Base-by-base conservation (phyloP, 352 stramenopile genomes). In the Globisporangium okanoganense region DNA sequence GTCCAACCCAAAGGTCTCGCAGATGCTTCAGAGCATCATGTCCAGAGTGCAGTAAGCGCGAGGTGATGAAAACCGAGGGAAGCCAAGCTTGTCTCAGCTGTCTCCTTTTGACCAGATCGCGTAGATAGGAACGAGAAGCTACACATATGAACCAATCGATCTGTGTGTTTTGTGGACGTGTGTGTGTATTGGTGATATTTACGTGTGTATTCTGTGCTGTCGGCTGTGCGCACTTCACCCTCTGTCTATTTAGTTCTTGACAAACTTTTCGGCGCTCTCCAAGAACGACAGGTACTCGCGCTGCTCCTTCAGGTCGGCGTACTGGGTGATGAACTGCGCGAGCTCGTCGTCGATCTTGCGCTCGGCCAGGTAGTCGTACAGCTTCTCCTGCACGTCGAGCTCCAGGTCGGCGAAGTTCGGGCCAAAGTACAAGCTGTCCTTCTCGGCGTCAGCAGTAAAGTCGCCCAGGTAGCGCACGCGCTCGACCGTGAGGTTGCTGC, bases 291-390 rank as follows among this genome's bases (percentile, higher is more conserved):
- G 62, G 64, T 92, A 94, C 71, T 94, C 81, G 71, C 82, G 80
- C 69, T 94, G 85, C 73, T 94, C 82, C 71, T 94, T 94, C 41
- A 92, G 67, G 66, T 94, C 85, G 35, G 82, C 76, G 61, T 82
- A 94, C 69, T 92, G 76, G 61, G 78, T 83, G 62, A 94, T 92
- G 65, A 94, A 92, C 72, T 88, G 76, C n/a, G 82, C 82, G 47
- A 94, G 64, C 29, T 90, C 79, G 73, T 94, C 83, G 71, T 94
- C 81, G 50, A 94, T 81, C 69, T 90, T 77, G 65, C 78, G 82
- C 29, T 86, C 78, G 16, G 78, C 76, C 49, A 94, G 65, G 73
- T 92, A 94, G 52, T 72, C 61, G 78, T 91, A 90, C 56, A 94
- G 80, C 50, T 84, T 69, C 66, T 92, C 79, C 69, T 94, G 85